Evolutionary conservation across 345 rosid genomes (phyloP), one percentile per base, ranked within the genome.

Genomic region (Microcos paniculata): DNA sequence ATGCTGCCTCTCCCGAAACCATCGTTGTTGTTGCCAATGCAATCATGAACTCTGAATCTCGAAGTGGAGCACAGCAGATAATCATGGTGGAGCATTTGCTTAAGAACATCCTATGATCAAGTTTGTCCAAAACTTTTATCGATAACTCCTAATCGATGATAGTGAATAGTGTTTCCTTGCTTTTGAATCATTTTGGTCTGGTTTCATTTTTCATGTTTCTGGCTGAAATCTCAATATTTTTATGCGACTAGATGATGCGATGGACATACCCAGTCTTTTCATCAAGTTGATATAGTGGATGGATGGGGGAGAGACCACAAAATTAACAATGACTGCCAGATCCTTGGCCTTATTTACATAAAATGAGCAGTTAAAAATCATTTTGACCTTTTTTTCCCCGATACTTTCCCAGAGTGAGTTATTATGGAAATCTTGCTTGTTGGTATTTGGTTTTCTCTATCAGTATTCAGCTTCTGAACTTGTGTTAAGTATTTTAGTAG

Each of bases 81-180:
- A 90, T 91, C 76, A 87, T 86, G 93, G 96, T 80, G 64, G 96
- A 88, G 70, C 85, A 85, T 78, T 77, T 95, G 82, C 93, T 91
- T 3, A 84, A 87, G 74, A 91, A 80, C 79, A 84, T 91, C 18
- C 84, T 85, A 59, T 85, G 82, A 79, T 84, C 56, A 76, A 14
- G 52, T 73, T 42, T 11, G 43, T 49, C 23, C 16, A 24, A 62
- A 26, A 24, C 6, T 19, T 49, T 52, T 28, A 30, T 30, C 16
- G 58, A 69, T 49, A 48, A 69, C 58, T 68, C n/a, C 45, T 51
- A 15, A 31, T 35, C n/a, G n/a, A n/a, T 35, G 6, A 23, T 23
- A 46, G 49, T 56, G 14, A 56, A 24, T 16, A 30, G 19, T 72
- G 11, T 18, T 26, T 35, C 35, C 9, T 33, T 53, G 16, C 40